Conservation (phyloP, 2,329 filamentous ascomycete genomes). For the Beauveria sp. region DNA sequence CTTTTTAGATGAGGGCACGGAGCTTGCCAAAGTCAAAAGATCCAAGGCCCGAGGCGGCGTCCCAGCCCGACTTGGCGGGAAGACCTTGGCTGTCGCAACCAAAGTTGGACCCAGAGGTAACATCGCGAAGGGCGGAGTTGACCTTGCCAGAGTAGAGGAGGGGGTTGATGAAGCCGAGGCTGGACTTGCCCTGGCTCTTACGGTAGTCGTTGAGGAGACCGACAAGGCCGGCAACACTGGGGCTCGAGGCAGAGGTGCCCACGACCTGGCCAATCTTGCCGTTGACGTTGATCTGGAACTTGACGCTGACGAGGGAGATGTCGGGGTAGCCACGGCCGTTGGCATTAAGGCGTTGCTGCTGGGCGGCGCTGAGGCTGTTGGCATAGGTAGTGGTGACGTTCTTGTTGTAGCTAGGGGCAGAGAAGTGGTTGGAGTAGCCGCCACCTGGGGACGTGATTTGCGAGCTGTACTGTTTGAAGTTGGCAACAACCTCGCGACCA, state of each 20-base stretch:
- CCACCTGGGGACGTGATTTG: constrained; percentile 2
- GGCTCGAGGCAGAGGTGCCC: constrained; percentile 10
- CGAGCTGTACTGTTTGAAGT: constrained; percentile 4
- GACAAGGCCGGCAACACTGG: constrained; percentile 2
- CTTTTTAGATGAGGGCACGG: background rate
- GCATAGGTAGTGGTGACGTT: background rate
- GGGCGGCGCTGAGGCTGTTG: background rate
- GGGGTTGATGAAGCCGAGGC: constrained; percentile 11
- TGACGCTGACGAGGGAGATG: constrained; percentile 5
- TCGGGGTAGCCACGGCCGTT: constrained; percentile 10
- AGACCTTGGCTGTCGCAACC: constrained; percentile 9
- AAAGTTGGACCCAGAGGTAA: constrained; percentile 10
- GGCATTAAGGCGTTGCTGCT: background rate
- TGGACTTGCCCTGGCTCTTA: constrained; percentile 4
- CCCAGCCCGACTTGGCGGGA: constrained; percentile 9
- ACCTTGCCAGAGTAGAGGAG: constrained; percentile 13
- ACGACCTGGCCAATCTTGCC: background rate
- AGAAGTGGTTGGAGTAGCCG: constrained; percentile 10
- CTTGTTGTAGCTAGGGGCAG: constrained; percentile 7
- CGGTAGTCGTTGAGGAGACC: constrained; percentile 12
- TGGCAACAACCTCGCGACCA: constrained; percentile 5
- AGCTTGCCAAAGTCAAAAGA: constrained; percentile 14
- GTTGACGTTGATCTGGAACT: constrained; percentile 1
- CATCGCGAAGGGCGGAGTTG: constrained; percentile 12
- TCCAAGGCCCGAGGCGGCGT: constrained; percentile 9